Evolutionary conservation across 129 eudicot species (phyloP).

Genomic region (Centaurea solstitialis): DNA sequence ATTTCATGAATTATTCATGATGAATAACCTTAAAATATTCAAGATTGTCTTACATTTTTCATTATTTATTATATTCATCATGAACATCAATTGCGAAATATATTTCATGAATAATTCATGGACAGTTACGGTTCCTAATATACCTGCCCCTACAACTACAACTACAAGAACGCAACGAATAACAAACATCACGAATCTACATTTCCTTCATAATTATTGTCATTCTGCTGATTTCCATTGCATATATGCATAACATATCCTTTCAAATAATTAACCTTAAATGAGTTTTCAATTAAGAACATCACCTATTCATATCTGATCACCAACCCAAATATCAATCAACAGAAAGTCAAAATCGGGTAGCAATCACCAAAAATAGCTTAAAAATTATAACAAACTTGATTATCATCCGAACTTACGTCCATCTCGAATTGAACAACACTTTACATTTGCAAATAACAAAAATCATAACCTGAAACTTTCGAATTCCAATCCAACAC

Average conservation of each 20-base stretch:
- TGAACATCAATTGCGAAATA: neutral
- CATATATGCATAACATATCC: neutral
- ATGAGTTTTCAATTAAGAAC: neutral
- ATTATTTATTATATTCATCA: neutral
- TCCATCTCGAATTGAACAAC: neutral
- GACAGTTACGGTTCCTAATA: too few relatives aligned
- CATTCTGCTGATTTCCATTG: slow-evolving; percentile 10
- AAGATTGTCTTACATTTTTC: neutral
- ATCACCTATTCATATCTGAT: neutral
- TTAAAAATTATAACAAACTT: neutral
- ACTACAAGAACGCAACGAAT: neutral
- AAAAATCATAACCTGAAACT: neutral
- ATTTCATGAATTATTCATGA: neutral
- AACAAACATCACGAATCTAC: neutral
- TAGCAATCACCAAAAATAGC: neutral
- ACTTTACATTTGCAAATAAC: neutral
- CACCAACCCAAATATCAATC: neutral
- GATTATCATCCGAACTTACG: neutral
- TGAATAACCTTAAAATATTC: neutral
- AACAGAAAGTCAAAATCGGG: neutral
- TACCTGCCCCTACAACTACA: neutral
- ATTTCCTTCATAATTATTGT: neutral
- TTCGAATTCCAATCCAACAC: neutral
- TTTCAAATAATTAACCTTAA: neutral
- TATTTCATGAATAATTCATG: neutral